Percentiles rank a stretch among this genome's conserved stretches.
Conservation (phyloP, 2,329 filamentous ascomycete species). For the Beauveria varroae region DNA sequence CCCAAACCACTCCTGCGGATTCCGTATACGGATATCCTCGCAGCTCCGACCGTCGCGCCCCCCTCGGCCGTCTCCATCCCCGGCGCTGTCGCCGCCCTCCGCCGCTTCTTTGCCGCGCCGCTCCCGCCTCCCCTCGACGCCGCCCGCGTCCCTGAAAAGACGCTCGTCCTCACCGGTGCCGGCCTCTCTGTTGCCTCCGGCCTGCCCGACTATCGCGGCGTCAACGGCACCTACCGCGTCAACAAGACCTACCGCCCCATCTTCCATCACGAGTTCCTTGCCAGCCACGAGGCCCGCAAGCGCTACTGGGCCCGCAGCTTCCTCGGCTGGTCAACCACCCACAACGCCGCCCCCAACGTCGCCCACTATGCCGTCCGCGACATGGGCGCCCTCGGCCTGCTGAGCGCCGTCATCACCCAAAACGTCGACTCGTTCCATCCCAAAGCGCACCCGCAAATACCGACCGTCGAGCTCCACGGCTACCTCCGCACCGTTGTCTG, state of each 20-base stretch:
- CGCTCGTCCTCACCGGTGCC: conserved; percentile 62
- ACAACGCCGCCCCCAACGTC: conserved; percentile 70
- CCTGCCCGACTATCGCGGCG: conserved; percentile 84
- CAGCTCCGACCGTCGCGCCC: conserved; percentile 68
- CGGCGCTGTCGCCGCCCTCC: conserved; percentile 70
- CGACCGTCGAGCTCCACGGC: conserved; percentile 83
- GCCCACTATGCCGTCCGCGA: conserved; percentile 71
- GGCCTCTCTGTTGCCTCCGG: conserved; percentile 92
- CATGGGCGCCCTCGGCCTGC: conserved; percentile 62
- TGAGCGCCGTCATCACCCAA: conserved; percentile 79
- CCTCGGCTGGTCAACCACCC: conserved; percentile 79
- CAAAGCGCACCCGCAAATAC: conserved; percentile 63
- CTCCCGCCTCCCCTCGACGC: conserved; percentile 36
- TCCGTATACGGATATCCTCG: conserved; percentile 79
- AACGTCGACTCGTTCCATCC: conserved; percentile 95
- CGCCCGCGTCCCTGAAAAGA: conserved; percentile 24
- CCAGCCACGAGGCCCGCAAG: conserved; percentile 76
- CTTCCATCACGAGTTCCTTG: conserved; percentile 84
- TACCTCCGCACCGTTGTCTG: conserved; percentile 79
- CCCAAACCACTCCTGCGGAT: conserved; percentile 74
- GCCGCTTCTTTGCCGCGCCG: conserved; percentile 63
- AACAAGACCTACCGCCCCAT: conserved; percentile 89
- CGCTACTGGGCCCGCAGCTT: conserved; percentile 95
- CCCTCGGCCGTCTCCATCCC: conserved; percentile 58
- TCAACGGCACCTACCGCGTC: conserved; percentile 83